A percentile compares a stretch with the other conserved stretches of the same genome.
Conservation (phyloP, 2,329 filamentous ascomycete genomes). For the Uncinocarpus reesii region DNA sequence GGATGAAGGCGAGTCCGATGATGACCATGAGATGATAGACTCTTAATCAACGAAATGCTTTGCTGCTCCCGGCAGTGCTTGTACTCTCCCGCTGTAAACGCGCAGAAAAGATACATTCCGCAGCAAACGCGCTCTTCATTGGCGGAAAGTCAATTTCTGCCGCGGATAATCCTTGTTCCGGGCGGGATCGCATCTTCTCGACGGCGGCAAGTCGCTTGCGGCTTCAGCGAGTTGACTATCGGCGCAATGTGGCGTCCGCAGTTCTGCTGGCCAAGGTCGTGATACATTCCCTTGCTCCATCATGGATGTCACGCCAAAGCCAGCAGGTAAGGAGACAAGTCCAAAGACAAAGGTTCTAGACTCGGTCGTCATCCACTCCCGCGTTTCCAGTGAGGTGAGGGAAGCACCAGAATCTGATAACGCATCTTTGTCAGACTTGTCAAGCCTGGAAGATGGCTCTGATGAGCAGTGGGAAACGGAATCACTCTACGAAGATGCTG, state of each 20-base stretch:
- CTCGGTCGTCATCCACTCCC: constrained; percentile 6
- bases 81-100: not conserved
- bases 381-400: constrained; percentile 1
- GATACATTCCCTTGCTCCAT: constrained; percentile 24
- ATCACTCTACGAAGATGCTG: constrained; percentile 53
- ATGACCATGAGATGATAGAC: constrained; percentile 47
- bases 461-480: constrained; percentile 18
- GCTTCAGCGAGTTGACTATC: not conserved
- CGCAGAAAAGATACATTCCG: not conserved
- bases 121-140: not conserved
- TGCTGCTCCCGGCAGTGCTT: no score
- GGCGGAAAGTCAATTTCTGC: not conserved
- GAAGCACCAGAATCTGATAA: constrained; percentile 18
- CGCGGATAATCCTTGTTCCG: constrained; percentile 6
- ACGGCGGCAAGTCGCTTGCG: no score
- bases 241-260: constrained; percentile 19
- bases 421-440: constrained; percentile 28
- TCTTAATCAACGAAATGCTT: constrained; percentile 24
- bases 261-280: constrained; percentile 18
- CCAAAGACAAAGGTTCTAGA: constrained; percentile 5
- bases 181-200: not conserved
- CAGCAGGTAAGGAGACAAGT: constrained; percentile 1
- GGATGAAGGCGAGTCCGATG: constrained; percentile 44
- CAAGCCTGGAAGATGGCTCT: constrained; percentile 19
- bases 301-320: constrained; percentile 32